Evolutionary conservation across 495 filamentous ascomycete species (phyloP).

Genomic region (Copromyces sp.): DNA sequence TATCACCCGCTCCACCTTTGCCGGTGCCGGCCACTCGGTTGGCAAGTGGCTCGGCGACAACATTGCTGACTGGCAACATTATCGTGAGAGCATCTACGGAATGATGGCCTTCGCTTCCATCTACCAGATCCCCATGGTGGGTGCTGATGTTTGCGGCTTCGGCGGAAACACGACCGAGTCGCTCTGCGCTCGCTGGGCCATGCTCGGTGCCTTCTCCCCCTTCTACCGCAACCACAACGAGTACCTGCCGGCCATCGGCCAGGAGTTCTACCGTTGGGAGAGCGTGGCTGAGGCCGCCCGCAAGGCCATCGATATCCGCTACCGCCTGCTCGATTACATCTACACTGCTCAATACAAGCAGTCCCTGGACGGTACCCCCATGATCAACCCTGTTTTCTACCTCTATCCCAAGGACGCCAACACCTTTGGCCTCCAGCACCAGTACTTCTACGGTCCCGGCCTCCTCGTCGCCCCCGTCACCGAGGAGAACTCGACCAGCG

Average conservation of each 20-base stretch:
- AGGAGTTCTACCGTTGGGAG: constrained; percentile 74
- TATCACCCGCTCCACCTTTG: constrained; percentile 79
- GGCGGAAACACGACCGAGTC: constrained; percentile 60
- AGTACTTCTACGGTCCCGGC: constrained; percentile 65
- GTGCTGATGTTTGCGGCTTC: constrained; percentile 76
- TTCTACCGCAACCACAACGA: constrained; percentile 79
- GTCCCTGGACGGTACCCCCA: constrained; percentile 55
- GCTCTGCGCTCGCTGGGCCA: constrained; percentile 77
- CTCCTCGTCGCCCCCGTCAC: constrained; percentile 68
- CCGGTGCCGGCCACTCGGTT: constrained; percentile 65
- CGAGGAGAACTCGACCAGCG: constrained; percentile 49
- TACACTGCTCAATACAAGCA: constrained; percentile 66
- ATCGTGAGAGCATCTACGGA: constrained; percentile 56
- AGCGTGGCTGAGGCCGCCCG: constrained; percentile 53
- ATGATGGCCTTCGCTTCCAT: constrained; percentile 67
- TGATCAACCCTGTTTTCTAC: constrained; percentile 61
- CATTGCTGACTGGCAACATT: constrained; percentile 59
- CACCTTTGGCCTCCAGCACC: constrained; percentile 48
- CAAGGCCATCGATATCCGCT: constrained; percentile 65
- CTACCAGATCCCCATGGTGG: constrained; percentile 78
- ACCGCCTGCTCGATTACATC: constrained; percentile 69
- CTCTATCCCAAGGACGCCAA: constrained; percentile 57
- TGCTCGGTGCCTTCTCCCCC: constrained; percentile 67
- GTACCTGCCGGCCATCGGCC: constrained; percentile 33
- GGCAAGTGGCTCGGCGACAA: constrained; percentile 92